These are phyloP conservation scores for Brassica juncea DNA, from an alignment of 345 rosid genomes.

Conservation along the genomic window DNA sequence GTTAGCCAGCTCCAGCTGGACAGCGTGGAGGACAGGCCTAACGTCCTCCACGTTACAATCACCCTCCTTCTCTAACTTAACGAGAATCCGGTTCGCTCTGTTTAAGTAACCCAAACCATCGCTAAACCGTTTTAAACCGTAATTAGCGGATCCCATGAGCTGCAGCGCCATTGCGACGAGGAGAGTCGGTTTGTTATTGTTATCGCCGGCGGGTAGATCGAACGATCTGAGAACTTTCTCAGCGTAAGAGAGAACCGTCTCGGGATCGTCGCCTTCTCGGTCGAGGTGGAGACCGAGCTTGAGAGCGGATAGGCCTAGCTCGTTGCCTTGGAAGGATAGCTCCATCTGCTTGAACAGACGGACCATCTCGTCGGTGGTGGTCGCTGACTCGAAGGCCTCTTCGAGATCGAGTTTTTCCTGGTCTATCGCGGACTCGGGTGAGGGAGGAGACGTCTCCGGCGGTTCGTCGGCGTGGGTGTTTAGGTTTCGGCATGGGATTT, in stretches of 20 bases:
- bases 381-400: slow-evolving; percentile 83
- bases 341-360: slow-evolving; percentile 74
- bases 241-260: slow-evolving; percentile 63
- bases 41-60: slow-evolving; percentile 50
- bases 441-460: slow-evolving; percentile 40
- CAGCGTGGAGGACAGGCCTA: slow-evolving; percentile 70
- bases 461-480: slow-evolving; percentile 56
- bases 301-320: slow-evolving; percentile 73
- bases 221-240: slow-evolving; percentile 65
- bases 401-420: slow-evolving; percentile 70
- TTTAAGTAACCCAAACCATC: slow-evolving; percentile 80
- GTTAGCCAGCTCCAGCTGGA: slow-evolving; percentile 76
- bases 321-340: slow-evolving; percentile 62
- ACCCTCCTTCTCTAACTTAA: slow-evolving; percentile 59
- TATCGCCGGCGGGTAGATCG: slow-evolving; percentile 44
- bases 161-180: slow-evolving; percentile 77
- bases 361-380: slow-evolving; percentile 73
- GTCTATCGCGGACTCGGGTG: slow-evolving; percentile 51
- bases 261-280: slow-evolving; percentile 80
- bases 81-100: slow-evolving; percentile 69
- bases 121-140: slow-evolving; percentile 65
- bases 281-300: slow-evolving; percentile 88
- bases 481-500: slow-evolving; percentile 50
- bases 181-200: slow-evolving; percentile 49
- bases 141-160: slow-evolving; percentile 74